phyloP scores from a whole-genome alignment of 73 alveolate genomes.

The Paramecium bursaria region DNA sequence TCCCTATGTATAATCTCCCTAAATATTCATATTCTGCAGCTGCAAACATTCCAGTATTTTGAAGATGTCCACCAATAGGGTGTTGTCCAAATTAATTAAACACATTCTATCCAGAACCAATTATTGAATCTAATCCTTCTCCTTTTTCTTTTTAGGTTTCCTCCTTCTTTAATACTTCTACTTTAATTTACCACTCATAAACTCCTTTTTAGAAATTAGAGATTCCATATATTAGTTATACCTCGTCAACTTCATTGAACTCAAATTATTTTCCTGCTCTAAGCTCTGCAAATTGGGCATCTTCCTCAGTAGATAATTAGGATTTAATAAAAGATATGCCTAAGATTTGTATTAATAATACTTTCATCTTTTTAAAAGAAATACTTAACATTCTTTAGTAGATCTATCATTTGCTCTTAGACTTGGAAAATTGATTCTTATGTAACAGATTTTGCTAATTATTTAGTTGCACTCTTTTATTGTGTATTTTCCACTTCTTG shows the following conservation, averaged over 20 bases:
- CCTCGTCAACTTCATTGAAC: constrained; percentile 48
- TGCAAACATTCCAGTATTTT: constrained; percentile 21
- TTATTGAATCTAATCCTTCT: constrained; percentile 36
- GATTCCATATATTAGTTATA: constrained; percentile 36
- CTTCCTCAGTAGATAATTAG: constrained; percentile 23
- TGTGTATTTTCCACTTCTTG: background rate
- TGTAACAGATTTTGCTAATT: background rate
- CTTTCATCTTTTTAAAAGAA: constrained; percentile 35
- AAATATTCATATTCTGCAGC: background rate
- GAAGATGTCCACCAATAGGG: constrained; percentile 41
- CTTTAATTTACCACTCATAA: constrained; percentile 29
- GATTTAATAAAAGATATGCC: constrained; percentile 34
- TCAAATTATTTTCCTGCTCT: constrained; percentile 16
- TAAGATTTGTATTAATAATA: background rate
- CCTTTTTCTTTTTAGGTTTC: background rate
- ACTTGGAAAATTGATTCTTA: constrained; percentile 1
- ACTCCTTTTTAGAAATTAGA: constrained; percentile 20
- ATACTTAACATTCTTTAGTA: background rate
- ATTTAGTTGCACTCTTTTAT: background rate
- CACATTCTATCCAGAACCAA: background rate
- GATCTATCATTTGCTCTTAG: background rate
- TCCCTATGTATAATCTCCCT: constrained; percentile 33
- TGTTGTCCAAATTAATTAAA: constrained; percentile 16
- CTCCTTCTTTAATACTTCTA: background rate
- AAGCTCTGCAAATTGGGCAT: constrained; percentile 1